Percentiles rank a stretch among this genome's conserved stretches.
phyloP scores from a whole-genome alignment of 2,329 filamentous ascomycete genomes.

The Aureobasidium sp. region DNA sequence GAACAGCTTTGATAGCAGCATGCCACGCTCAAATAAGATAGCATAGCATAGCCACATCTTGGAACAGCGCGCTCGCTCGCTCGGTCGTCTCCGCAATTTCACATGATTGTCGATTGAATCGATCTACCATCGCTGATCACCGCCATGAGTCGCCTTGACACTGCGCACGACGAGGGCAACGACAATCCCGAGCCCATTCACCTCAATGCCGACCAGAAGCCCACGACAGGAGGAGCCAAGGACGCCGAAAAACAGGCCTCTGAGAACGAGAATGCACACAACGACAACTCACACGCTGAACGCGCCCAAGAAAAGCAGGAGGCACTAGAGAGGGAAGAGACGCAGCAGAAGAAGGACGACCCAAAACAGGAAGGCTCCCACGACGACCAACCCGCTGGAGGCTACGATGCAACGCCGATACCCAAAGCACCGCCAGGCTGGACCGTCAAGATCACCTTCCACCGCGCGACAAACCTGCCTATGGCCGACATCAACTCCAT shows the following conservation, averaged over 20 bases:
- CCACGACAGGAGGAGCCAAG: neutral
- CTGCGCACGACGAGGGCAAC: neutral
- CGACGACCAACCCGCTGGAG: slow-evolving; percentile 56
- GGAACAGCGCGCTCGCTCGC: neutral
- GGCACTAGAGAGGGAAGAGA: slow-evolving; percentile 6
- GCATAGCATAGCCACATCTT: neutral
- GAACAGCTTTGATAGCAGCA: neutral
- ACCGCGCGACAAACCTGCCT: slow-evolving; percentile 72
- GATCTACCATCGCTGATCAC: neutral
- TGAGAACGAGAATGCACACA: neutral
- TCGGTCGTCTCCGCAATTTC: slow-evolving; percentile 8
- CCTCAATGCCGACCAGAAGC: neutral
- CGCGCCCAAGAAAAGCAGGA: neutral
- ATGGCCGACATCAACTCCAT: slow-evolving; percentile 70
- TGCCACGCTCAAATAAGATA: neutral
- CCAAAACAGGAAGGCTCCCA: slow-evolving; percentile 20
- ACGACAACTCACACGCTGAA: neutral
- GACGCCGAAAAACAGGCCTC: neutral
- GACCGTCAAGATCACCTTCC: slow-evolving; percentile 78
- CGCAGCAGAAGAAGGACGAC: slow-evolving; percentile 8
- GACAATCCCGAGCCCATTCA: neutral
- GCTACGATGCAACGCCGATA: slow-evolving; percentile 72
- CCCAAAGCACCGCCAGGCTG: slow-evolving; percentile 69
- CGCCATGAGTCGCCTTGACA: neutral
- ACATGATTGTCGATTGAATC: neutral